Evolutionary conservation across 2,329 filamentous ascomycete species (phyloP).

Genomic region (Mycosphaerella arachidis): DNA sequence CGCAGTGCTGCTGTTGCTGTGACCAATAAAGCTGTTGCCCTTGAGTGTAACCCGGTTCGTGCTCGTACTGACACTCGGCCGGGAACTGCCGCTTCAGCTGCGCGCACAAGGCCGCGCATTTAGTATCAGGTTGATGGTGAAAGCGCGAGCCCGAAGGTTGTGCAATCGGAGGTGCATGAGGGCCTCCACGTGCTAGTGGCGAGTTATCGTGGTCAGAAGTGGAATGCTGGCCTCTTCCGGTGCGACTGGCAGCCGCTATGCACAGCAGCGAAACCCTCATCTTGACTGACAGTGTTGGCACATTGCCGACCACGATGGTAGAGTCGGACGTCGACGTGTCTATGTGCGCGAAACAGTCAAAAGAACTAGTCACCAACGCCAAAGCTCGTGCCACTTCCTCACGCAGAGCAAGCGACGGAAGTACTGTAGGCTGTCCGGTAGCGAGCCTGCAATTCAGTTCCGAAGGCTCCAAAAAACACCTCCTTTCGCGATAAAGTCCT

Average conservation of each 20-base stretch:
- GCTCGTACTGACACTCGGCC: background rate
- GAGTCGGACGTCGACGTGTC: background rate
- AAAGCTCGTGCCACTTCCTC: background rate
- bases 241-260: background rate
- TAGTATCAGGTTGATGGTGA: background rate
- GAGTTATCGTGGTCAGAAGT: background rate
- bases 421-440: background rate
- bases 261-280: background rate
- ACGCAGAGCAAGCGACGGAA: background rate
- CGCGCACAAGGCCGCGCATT: background rate
- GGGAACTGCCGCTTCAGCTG: constrained; percentile 2
- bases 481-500: background rate
- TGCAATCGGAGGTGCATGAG: background rate
- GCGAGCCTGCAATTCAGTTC: background rate
- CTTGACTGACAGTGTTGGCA: background rate
- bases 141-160: background rate
- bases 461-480: background rate
- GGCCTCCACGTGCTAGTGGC: background rate
- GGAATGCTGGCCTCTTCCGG: background rate
- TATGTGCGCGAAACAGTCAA: background rate
- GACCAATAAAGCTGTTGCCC: constrained; percentile 8
- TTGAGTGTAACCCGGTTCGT: background rate
- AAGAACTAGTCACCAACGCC: background rate
- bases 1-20: constrained; percentile 3
- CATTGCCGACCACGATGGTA: background rate